Evolutionary conservation across 2,329 filamentous ascomycete genomes (phyloP).

Genomic region (Colletotrichum tofieldiae): DNA sequence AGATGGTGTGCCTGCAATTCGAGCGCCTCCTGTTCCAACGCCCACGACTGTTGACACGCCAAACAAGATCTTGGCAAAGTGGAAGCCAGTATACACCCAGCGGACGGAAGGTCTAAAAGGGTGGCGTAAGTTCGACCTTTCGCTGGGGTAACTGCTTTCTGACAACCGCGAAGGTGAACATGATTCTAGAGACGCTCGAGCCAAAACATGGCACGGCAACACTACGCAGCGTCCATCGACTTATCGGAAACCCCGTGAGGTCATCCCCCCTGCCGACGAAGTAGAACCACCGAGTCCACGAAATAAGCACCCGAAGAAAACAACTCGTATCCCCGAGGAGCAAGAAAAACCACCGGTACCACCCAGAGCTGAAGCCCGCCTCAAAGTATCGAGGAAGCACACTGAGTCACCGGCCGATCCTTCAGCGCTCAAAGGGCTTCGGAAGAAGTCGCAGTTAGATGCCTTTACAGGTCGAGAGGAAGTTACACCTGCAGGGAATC

Average conservation of each 20-base stretch:
- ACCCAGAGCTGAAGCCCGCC: slow-evolving; percentile 26
- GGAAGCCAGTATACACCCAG: slow-evolving; percentile 36
- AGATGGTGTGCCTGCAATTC: background rate
- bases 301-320: background rate
- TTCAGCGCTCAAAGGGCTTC: slow-evolving; percentile 1
- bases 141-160: background rate
- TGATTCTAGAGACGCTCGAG: slow-evolving; percentile 21
- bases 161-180: background rate
- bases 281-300: slow-evolving; percentile 18
- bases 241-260: slow-evolving; percentile 1
- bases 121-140: slow-evolving; percentile 9
- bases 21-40: slow-evolving; percentile 13
- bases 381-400: slow-evolving; percentile 1
- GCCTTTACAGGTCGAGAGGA: background rate
- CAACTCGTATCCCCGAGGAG: background rate
- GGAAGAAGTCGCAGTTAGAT: slow-evolving; percentile 9
- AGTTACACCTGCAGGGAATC: background rate
- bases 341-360: slow-evolving; percentile 23
- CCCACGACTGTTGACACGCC: slow-evolving; percentile 35
- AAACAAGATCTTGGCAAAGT: slow-evolving; percentile 32
- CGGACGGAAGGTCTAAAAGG: slow-evolving; percentile 10
- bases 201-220: slow-evolving; percentile 38
- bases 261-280: background rate
- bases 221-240: slow-evolving; percentile 33
- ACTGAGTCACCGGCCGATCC: background rate